These are phyloP conservation scores for Priceomyces haplophilus DNA, from an alignment of 805 yeast species.

Conservation along the genomic window DNA sequence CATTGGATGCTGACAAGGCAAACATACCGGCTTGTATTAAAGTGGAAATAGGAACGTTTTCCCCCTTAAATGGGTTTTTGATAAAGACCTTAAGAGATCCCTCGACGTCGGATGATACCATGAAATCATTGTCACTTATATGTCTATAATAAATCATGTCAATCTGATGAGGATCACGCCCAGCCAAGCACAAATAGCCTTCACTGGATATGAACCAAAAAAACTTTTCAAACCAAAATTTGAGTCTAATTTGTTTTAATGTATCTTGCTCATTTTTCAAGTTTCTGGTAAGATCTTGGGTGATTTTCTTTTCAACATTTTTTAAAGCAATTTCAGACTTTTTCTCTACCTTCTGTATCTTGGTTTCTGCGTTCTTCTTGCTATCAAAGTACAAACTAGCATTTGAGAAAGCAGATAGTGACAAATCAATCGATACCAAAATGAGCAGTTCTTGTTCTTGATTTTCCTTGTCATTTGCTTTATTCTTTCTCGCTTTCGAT, in stretches of 20 bases:
- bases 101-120: constrained; percentile 71
- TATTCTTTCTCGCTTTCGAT: constrained; percentile 10
- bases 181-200: constrained; percentile 81
- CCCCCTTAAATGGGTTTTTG: constrained; percentile 71
- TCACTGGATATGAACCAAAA: constrained; percentile 93
- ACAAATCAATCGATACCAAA: constrained; percentile 63
- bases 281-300: constrained; percentile 63
- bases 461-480: constrained; percentile 2
- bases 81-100: constrained; percentile 75
- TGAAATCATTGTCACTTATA: constrained; percentile 67
- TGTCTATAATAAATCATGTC: constrained; percentile 80
- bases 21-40: constrained; percentile 86
- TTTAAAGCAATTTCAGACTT: constrained; percentile 75
- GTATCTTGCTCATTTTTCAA: constrained; percentile 51
- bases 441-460: constrained; percentile 20
- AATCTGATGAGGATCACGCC: constrained; percentile 74
- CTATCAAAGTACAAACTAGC: constrained; percentile 78
- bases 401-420: constrained; percentile 81
- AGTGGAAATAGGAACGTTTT: constrained; percentile 79
- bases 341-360: constrained; percentile 76
- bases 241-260: constrained; percentile 61
- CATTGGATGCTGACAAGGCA: constrained; percentile 75
- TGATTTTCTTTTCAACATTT: constrained; percentile 76
- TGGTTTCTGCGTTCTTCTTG: constrained; percentile 70
- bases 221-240: constrained; percentile 91